Base-by-base conservation (phyloP, 768 basidiomycete species). In the Trametes elegans region DNA sequence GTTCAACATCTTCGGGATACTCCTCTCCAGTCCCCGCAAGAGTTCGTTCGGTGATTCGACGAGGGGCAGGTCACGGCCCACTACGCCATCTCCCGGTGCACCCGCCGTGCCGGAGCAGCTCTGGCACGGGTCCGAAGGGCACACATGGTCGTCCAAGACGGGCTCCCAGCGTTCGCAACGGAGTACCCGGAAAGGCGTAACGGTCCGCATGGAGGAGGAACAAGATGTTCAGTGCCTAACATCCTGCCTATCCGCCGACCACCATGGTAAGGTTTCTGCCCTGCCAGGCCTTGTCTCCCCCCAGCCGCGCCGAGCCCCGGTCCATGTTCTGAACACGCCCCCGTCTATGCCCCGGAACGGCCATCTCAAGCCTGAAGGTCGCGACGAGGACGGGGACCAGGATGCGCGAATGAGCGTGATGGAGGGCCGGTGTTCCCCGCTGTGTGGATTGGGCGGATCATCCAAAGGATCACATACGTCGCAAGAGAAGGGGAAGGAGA, bases 351-450 rank as follows among this genome's bases (percentile, higher is more conserved):
- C 58, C 46, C 48, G 52, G 27, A 28, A 51, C 35, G 56, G 48
- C 21, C 53, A 57, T n/a, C 21, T 26, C 43, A 55, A 47, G 49
- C 50, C 26, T 8, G 45, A 46, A 21, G 45, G n/a, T 6, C 13
- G 11, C n/a, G 24, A 21, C 16, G 32, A 34, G 3, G 55, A 48
- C 13, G 49, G 34, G 7, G 58, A 62, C 23, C 36, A 51, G 11
- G 67, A 66, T 41, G 59, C 41, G 53, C 58, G 48, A 35, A 51
- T 32, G 61, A 67, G 52, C 62, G 61, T 54, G 8, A 31, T 61
- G 19, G 63, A 59, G 28, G 71, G 70, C 14, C 59, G 70, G 34
- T 72, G 71, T 55, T 72, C 71, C n/a, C 71, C 71, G 8, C 50
- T 72, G 5, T 64, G 70, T 42, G 66, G 67, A 5, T 53, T 70